Conservation (phyloP, 495 filamentous ascomycete species). For the Lasiosphaeris hirsuta region DNA sequence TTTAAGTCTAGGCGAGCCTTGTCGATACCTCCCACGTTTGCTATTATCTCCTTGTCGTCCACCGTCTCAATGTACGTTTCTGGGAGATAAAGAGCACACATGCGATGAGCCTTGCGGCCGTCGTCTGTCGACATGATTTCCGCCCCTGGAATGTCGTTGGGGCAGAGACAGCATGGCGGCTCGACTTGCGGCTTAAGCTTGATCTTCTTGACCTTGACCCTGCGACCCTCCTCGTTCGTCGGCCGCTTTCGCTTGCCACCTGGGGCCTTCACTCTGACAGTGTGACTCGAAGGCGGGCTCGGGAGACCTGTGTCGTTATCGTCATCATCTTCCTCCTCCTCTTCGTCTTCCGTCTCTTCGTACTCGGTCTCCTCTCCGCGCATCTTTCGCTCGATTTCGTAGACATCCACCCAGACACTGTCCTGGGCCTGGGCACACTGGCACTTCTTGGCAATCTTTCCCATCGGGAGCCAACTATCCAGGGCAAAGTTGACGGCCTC, state of each 20-base stretch:
- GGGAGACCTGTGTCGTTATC: slow-evolving; percentile 63
- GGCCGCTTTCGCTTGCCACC: slow-evolving; percentile 53
- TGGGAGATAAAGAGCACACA: slow-evolving; percentile 86
- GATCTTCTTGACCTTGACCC: slow-evolving; percentile 67
- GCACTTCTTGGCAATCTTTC: slow-evolving; percentile 95
- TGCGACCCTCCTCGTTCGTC: slow-evolving; percentile 37
- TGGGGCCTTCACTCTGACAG: slow-evolving; percentile 49
- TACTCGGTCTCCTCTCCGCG: slow-evolving; percentile 90
- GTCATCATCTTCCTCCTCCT: slow-evolving; percentile 66
- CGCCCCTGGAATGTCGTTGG: slow-evolving; percentile 83
- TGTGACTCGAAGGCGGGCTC: slow-evolving; percentile 62
- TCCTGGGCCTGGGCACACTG: slow-evolving; percentile 82
- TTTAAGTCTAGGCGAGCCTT: slow-evolving; percentile 87
- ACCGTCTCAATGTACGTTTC: slow-evolving; percentile 83
- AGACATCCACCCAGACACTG: slow-evolving; percentile 97
- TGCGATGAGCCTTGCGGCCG: slow-evolving; percentile 79
- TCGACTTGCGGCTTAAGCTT: slow-evolving; percentile 66
- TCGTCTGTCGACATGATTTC: slow-evolving; percentile 83
- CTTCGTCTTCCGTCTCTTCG: slow-evolving; percentile 76
- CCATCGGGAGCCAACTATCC: slow-evolving; percentile 89
- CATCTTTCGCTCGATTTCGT: slow-evolving; percentile 90
- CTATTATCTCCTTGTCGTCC: slow-evolving; percentile 66
- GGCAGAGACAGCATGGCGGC: slow-evolving; percentile 90
- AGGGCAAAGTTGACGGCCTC: slow-evolving; percentile 98
- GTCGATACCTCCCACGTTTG: slow-evolving; percentile 72